phyloP scores from a whole-genome alignment of 495 filamentous ascomycete species.

The Filosporella fistucella region DNA sequence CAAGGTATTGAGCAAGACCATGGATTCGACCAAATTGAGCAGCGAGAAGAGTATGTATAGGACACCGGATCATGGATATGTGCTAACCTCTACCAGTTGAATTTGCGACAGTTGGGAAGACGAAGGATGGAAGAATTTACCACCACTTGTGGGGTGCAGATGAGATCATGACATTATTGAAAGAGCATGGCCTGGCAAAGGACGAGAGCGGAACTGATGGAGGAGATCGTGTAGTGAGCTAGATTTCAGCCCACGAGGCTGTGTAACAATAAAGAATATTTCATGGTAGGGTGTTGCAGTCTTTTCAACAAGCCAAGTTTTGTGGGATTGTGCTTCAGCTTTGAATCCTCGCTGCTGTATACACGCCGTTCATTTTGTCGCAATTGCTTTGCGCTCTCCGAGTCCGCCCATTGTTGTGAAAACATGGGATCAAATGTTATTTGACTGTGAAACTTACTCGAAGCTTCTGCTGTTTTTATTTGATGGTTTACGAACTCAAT shows the following conservation, averaged over 20 bases:
- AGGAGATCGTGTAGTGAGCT: conserved; percentile 25
- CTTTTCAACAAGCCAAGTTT: not conserved
- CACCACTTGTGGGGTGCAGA: conserved; percentile 97
- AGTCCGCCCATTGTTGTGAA: too few relatives aligned
- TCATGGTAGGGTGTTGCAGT: conserved; percentile 3
- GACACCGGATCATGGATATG: not conserved
- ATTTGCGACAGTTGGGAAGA: conserved; percentile 96
- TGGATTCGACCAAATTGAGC: conserved; percentile 98
- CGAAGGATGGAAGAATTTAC: conserved; percentile 90
- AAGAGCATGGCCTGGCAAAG: conserved; percentile 93
- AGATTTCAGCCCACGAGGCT: conserved; percentile 13
- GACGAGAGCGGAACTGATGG: conserved; percentile 66
- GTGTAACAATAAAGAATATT: conserved; percentile 20
- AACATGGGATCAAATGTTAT: too few relatives aligned
- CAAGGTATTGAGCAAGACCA: conserved; percentile 99
- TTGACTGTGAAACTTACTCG: too few relatives aligned
- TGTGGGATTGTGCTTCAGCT: too few relatives aligned
- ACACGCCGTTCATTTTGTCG: too few relatives aligned
- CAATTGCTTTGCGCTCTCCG: too few relatives aligned
- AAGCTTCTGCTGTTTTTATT: too few relatives aligned
- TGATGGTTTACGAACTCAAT: too few relatives aligned
- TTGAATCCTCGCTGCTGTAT: too few relatives aligned
- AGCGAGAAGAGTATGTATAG: conserved; percentile 87
- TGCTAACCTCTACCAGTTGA: conserved; percentile 60
- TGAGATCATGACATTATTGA: conserved; percentile 90